Base-by-base conservation (phyloP, 1,284 basidiomycete genomes). In the Marasmius tenuissimus region DNA sequence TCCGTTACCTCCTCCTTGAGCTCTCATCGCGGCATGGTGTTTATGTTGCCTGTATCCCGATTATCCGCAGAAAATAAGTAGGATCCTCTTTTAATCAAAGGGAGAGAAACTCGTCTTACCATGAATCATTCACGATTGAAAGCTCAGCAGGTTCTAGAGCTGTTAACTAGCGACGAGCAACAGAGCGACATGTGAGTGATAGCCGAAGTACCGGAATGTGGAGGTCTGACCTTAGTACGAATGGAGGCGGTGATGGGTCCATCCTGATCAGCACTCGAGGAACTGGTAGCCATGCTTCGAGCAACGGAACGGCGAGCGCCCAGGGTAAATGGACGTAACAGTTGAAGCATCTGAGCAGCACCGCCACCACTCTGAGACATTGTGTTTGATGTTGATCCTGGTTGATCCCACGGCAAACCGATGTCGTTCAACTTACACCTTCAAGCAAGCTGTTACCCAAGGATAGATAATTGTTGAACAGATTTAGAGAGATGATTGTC, bases 1-100 rank as follows among this genome's bases (percentile, higher is more conserved):
- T 59, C 84, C 85, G 67, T 78, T 84, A 48, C 81, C 83, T 64
- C 82, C 86, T 59, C 80, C 84, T 73, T 84, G 78, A 57, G 81
- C 84, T 70, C 83, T 81, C 91, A 93, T 93, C 55, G 91, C 77
- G 57, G 81, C 81, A 75, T 93, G 91, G 76, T 92, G 87, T 68
- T 86, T 82, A 74, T 93, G 91, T 75, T 89, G 80, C 81, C 84
- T 86, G 52, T 2, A 27, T 27, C 27, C 27, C 27, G 27, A 27
- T 27, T 27, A 27, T 27, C 27, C 27, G 27, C 27, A 27, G 2
- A 27, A 27, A 4, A 27, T 27, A 2, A 27, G 27, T 27, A 27
- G 90, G 91, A 70, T 92, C 88, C 74, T 93, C 14, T 52, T 5
- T 16, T 6, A 50, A 33, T 9, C 50, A 52, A 22, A 34, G 50